Percentiles rank a stretch among this genome's conserved stretches.
phyloP scores from a whole-genome alignment of 2,329 filamentous ascomycete genomes.

The Myotisia sp. region DNA sequence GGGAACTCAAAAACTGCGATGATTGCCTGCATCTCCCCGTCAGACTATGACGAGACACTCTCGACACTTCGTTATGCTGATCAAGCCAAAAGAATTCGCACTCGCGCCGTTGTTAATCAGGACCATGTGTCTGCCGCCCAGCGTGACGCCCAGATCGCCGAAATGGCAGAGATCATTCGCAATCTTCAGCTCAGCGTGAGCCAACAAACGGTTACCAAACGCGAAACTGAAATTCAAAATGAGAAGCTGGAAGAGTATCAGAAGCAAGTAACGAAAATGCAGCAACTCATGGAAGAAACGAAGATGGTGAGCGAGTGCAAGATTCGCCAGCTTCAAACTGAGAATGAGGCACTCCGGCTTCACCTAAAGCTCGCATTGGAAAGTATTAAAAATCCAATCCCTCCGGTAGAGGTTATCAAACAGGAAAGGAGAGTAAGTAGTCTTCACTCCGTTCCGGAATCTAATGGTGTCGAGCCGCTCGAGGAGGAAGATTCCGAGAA shows the following conservation, averaged over 20 bases:
- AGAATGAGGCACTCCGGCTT: conserved; percentile 78
- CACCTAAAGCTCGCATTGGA: conserved; percentile 77
- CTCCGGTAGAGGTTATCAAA: conserved; percentile 29
- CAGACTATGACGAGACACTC: conserved; percentile 93
- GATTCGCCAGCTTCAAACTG: conserved; percentile 73
- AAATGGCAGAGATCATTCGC: conserved; percentile 93
- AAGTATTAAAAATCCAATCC: conserved; percentile 84
- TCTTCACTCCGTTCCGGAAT: conserved; percentile 23
- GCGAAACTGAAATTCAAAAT: conserved; percentile 59
- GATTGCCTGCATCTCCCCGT: conserved; percentile 93
- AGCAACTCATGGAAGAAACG: conserved; percentile 90
- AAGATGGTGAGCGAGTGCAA: conserved; percentile 83
- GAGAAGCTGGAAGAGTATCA: conserved; percentile 91
- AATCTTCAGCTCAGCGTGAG: conserved; percentile 61
- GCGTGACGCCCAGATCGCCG: conserved; percentile 80
- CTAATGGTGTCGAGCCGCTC: conserved; percentile 20
- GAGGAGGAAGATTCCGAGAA: conserved; percentile 47
- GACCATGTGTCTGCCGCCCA: conserved; percentile 85
- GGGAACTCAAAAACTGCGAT: conserved; percentile 98
- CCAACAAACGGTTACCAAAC: conserved; percentile 52
- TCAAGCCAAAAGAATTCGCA: conserved; percentile 93
- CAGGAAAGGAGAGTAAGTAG: conserved; percentile 20
- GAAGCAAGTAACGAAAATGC: conserved; percentile 73
- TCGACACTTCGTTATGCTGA: conserved; percentile 94
- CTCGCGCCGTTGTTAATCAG: conserved; percentile 86